A percentile compares a stretch with the other conserved stretches of the same genome.
Evolutionary conservation across 2,329 filamentous ascomycete genomes (phyloP).

Genomic region (Coniella vitis): DNA sequence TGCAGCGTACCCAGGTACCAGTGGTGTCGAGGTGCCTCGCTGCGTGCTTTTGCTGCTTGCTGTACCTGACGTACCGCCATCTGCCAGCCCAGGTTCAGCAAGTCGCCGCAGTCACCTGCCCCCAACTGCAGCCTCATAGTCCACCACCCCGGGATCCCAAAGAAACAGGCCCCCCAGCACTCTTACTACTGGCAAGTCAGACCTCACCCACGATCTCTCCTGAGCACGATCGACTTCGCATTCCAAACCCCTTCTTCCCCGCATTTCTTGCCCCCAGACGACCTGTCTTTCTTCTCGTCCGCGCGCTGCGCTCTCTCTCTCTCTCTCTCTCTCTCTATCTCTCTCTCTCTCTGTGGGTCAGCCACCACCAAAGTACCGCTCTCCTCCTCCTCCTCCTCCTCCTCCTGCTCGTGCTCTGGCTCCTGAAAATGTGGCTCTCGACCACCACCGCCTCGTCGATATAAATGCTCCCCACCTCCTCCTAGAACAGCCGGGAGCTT

Average conservation of each 20-base stretch:
- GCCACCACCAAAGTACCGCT: too few species aligned
- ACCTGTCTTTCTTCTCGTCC: not conserved
- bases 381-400: too few species aligned
- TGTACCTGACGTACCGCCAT: constrained; percentile 9
- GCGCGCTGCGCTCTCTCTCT: too few species aligned
- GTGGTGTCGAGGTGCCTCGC: too few species aligned
- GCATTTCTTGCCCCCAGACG: constrained; percentile 18
- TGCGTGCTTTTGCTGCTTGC: not conserved
- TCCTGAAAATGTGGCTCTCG: constrained; percentile 25
- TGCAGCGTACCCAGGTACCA: too few species aligned
- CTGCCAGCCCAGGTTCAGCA: not conserved
- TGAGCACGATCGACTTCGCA: constrained; percentile 17
- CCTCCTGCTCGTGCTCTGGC: too few species aligned
- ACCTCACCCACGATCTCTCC: constrained; percentile 15
- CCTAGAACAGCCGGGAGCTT: constrained; percentile 13
- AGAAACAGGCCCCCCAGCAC: constrained; percentile 11
- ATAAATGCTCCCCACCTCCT: constrained; percentile 14
- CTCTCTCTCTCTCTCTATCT: too few species aligned
- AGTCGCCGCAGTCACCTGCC: constrained; percentile 15
- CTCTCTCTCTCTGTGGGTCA: too few species aligned
- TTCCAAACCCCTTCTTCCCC: constrained; percentile 19
- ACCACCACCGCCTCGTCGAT: constrained; percentile 17
- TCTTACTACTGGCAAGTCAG: constrained; percentile 5
- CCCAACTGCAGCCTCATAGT: constrained; percentile 11
- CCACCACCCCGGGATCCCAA: constrained; percentile 11